Conservation (phyloP, 2,329 filamentous ascomycete species). For the Aspergillus fumigatus region DNA sequence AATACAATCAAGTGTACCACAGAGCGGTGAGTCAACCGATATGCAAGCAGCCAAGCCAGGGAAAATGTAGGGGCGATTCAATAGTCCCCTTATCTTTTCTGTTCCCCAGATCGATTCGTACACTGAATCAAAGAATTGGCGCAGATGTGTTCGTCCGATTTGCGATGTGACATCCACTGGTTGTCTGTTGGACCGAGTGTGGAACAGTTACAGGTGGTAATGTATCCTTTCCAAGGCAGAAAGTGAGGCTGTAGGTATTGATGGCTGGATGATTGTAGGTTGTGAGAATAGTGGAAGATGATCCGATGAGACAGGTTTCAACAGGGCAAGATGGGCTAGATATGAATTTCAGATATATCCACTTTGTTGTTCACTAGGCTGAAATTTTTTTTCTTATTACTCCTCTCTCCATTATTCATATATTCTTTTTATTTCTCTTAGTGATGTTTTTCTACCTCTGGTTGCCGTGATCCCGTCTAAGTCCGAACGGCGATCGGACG, state of each 20-base stretch:
- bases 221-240: not conserved
- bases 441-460: constrained; percentile 5
- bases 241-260: not conserved
- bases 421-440: constrained; percentile 3
- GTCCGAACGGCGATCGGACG: constrained; percentile 12
- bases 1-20: constrained; percentile 17
- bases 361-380: constrained; percentile 8
- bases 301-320: constrained; percentile 4
- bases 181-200: constrained; percentile 6
- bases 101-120: not conserved
- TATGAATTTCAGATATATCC: constrained; percentile 19
- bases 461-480: constrained; percentile 7
- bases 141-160: not conserved
- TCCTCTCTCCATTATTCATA: constrained; percentile 1
- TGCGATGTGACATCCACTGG: constrained; percentile 1
- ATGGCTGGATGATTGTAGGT: not conserved
- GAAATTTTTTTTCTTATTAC: constrained; percentile 7
- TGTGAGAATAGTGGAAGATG: constrained; percentile 2
- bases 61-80: constrained; percentile 4
- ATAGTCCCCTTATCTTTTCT: not conserved
- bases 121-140: not conserved
- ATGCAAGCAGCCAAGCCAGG: not conserved
- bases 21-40: constrained; percentile 24
- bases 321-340: constrained; percentile 5
- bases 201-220: not conserved